phyloP scores from a whole-genome alignment of 306 rosid genomes.

The Aeschynomene evenia region DNA sequence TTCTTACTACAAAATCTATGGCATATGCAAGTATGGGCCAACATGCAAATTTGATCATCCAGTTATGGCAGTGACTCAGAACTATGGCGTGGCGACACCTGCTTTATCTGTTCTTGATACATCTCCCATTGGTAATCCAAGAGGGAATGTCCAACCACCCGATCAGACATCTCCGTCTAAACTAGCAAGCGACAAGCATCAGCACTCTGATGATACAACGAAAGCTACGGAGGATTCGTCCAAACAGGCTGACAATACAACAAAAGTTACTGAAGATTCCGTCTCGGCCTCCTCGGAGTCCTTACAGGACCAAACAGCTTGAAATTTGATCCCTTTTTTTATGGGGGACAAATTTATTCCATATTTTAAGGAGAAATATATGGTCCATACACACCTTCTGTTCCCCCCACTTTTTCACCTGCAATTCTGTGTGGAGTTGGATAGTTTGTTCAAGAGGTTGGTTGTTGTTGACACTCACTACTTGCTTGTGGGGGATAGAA shows the following conservation, averaged over 20 bases:
- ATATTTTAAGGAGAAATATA: constrained; percentile 49
- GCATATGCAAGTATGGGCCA: constrained; percentile 91
- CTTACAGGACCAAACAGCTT: constrained; percentile 54
- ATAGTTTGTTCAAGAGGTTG: constrained; percentile 53
- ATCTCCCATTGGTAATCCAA: constrained; percentile 47
- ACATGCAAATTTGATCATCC: constrained; percentile 93
- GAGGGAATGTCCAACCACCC: constrained; percentile 38
- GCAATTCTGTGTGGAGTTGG: constrained; percentile 49
- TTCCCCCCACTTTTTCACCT: constrained; percentile 67
- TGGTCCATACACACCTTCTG: constrained; percentile 51
- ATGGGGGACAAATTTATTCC: constrained; percentile 26
- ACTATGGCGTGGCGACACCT: constrained; percentile 51
- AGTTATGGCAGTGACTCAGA: constrained; percentile 47
- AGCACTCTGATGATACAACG: constrained; percentile 47
- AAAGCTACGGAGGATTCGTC: constrained; percentile 46
- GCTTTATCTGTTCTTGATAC: constrained; percentile 46
- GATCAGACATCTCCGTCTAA: constrained; percentile 54
- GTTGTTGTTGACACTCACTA: constrained; percentile 46
- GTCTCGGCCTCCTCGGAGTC: constrained; percentile 51
- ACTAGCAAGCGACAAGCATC: constrained; percentile 50
- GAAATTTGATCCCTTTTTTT: constrained; percentile 34
- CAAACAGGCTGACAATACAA: constrained; percentile 49
- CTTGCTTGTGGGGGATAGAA: constrained; percentile 49
- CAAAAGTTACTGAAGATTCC: too few species aligned
- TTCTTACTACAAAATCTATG: constrained; percentile 67